phyloP scores from a whole-genome alignment of 2,329 filamentous ascomycete genomes.

The Penicillium sp. region DNA sequence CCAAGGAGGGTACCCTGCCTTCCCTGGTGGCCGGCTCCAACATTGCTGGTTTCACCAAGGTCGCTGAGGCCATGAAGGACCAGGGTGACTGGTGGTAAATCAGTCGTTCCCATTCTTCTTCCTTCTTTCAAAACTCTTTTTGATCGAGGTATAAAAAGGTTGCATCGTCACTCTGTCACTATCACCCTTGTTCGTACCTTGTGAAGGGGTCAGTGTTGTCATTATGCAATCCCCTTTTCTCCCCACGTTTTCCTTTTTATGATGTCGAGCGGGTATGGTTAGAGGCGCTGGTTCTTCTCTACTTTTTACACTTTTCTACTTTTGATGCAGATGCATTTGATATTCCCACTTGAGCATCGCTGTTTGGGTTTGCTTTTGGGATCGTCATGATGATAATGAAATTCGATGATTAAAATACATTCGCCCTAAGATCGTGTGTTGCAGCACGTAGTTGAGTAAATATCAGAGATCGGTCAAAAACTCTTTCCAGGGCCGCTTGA shows the following conservation, averaged over 20 bases:
- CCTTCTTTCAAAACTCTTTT: not conserved
- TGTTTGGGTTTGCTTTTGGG: constrained; percentile 20
- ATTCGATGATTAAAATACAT: constrained; percentile 22
- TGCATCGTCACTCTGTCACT: not conserved
- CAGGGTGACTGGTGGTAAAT: constrained; percentile 88
- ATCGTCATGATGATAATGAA: constrained; percentile 30
- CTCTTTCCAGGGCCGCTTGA: too few relatives aligned
- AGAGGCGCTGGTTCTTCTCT: constrained; percentile 36
- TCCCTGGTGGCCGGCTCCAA: constrained; percentile 91
- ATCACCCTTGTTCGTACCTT: not conserved
- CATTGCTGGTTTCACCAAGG: constrained; percentile 97
- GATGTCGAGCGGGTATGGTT: constrained; percentile 30
- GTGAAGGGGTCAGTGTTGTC: not conserved
- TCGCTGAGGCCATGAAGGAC: constrained; percentile 89
- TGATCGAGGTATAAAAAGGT: not conserved
- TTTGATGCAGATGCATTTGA: constrained; percentile 20
- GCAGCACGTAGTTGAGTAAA: too few relatives aligned
- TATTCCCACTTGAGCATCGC: constrained; percentile 28
- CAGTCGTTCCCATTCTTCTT: constrained; percentile 5
- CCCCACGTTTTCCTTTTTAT: constrained; percentile 20
- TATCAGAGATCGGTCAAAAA: too few relatives aligned
- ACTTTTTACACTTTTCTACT: not conserved
- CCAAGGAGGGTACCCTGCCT: constrained; percentile 80
- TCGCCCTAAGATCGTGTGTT: too few relatives aligned
- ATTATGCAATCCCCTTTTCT: constrained; percentile 20